Evolutionary conservation across 805 yeast species (phyloP).

Genomic region (Isabelozyma pseudorhagii): DNA sequence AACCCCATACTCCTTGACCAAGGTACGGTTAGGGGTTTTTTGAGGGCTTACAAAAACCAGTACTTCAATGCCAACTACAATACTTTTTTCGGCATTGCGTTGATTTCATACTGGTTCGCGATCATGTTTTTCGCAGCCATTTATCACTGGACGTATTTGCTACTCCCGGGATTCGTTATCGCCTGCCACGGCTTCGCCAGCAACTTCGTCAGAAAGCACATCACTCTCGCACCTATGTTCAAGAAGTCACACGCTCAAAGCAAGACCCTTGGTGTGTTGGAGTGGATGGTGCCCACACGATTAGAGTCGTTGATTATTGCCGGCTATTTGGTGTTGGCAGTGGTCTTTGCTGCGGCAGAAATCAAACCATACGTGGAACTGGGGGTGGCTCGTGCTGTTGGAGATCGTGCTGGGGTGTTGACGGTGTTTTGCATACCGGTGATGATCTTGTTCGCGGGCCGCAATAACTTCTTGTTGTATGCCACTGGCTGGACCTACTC

Average conservation of each 20-base stretch:
- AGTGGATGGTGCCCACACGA: conserved; percentile 46
- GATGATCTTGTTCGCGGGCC: conserved; percentile 61
- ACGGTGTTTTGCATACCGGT: conserved; percentile 54
- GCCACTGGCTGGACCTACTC: conserved; percentile 62
- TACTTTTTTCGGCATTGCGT: conserved; percentile 25
- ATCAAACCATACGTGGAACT: conserved; percentile 22
- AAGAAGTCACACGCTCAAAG: conserved; percentile 18
- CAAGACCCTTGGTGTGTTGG: conserved; percentile 13
- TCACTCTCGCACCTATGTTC: conserved; percentile 7
- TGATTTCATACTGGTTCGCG: conserved; percentile 30
- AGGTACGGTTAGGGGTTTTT: conserved; percentile 6
- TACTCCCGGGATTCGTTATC: conserved; percentile 19
- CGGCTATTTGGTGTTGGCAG: conserved; percentile 32
- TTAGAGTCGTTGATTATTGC: conserved; percentile 45
- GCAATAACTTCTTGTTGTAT: conserved; percentile 65
- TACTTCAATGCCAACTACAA: conserved; percentile 39
- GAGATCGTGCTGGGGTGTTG: conserved; percentile 54
- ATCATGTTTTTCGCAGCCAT: conserved; percentile 29
- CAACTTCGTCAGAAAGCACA: conserved; percentile 19
- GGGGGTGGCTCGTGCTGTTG: conserved; percentile 37
- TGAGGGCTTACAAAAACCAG: conserved; percentile 17
- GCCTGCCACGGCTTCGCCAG: conserved; percentile 25
- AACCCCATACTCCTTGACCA: conserved; percentile 34
- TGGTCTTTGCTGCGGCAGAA: conserved; percentile 23
- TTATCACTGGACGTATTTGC: conserved; percentile 20